Base-by-base conservation (phyloP, 2,329 filamentous ascomycete genomes). In the Fusarium sp. region DNA sequence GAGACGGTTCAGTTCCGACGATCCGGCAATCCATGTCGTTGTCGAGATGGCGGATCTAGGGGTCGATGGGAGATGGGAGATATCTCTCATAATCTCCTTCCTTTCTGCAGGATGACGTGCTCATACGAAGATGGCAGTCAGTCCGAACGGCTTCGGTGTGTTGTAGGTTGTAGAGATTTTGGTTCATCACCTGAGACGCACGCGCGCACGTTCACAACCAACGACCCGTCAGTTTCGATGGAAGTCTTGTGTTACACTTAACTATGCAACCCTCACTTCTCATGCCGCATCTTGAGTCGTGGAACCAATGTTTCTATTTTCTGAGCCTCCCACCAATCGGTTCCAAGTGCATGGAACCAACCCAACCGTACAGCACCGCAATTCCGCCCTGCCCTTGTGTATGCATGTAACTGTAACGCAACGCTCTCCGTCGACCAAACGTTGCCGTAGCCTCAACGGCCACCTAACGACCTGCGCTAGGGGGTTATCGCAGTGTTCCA, bases 21-120 rank as follows among this genome's bases (percentile, higher is more conserved):
- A 64, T 63, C 34, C 47, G 42, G 45, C 34, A 48, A 64, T 40
- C 60, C 60, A 64, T 64, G 60, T 47, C 53, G 43, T 60, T 60
- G 43, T 52, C 46, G 31, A 51, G 6, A 58, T 60, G 47, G 41
- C 44, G 48, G 54, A 51, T 64, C 61, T 61, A 47, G 53, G 42
- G 46, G 39, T 51, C 46, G 58, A 58, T 62, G 58, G 39, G 52
- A 19, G 19, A 19, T 19, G 19, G 43, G 46, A 34, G 7, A 62
- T 62, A 46, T 48, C 32, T 38, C 40, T 42, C 51, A 56, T 24
- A 36, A 52, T 56, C 43, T 62, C 59, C 39, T 56, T 50, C 44
- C 36, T 19, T 58, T 52, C 58, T 40, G 53, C 53, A 49, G 44
- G 36, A 61, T 62, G 57, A 62, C 51, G 58, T 62, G 43, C 59